Base-by-base conservation (phyloP, 176 grass and related monocot species). In the Aegilops speltoides region DNA sequence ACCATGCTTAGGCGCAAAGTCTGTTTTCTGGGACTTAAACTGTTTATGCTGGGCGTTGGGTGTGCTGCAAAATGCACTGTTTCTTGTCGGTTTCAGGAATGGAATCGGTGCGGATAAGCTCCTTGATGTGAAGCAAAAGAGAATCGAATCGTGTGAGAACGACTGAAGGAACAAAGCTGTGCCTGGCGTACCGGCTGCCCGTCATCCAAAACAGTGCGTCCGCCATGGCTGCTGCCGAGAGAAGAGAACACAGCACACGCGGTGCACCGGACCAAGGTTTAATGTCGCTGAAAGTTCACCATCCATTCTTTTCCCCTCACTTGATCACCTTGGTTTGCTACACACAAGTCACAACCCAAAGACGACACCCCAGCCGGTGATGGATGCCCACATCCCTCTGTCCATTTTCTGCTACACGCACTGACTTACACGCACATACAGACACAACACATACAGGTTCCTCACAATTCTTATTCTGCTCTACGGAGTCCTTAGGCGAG, bases 391-490 rank as follows among this genome's bases (percentile, higher is more conserved):
- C 46, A 68, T 78, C 10, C 63, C 15, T 38, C 25, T 46, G 11
- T 37, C 40, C 37, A 61, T 64, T 76, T 76, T 31, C 23, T 8
- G 54, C 28, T 75, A 84, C 60, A 71, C 46, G 38, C 32, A 32
- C 57, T 26, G 12, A 67, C 64, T 32, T 28, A 54, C 16, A 33
- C 25, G 66, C 59, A 80, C 33, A 45, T 66, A 8, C 29, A 65
- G 46, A 16, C 46, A 54, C 50, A 25, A 25, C 4, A 59, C 48
- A 60, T 26, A 80, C 73, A 41, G 26, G 22, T 79, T 62, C 36
- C 62, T 65, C 78, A 26, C 50, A 8, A 5, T 79, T 79, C 84
- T 80, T 86, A 86, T 86, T 86, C 65, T 62, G 50, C 68, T 79
- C 64, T 79, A 79, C 76, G 45, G 43, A 71, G 65, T 67, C 65